Evolutionary conservation across 176 grass and related monocot genomes (phyloP).

Genomic region (Canna indica): DNA sequence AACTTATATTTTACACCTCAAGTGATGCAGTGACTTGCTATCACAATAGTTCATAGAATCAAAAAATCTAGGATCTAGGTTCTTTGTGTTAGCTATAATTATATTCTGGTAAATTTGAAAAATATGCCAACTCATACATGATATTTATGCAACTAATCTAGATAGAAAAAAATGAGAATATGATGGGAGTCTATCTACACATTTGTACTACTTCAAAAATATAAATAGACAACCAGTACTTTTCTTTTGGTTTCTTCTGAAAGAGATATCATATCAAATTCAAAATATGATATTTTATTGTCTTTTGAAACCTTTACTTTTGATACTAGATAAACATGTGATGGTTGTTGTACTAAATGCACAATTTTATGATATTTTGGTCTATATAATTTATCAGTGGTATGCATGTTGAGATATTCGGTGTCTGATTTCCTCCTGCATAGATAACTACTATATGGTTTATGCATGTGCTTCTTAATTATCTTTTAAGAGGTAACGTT

Average conservation of each 20-base stretch:
- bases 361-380: slow-evolving; percentile 6
- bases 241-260: background rate
- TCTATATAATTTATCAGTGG: background rate
- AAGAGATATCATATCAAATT: background rate
- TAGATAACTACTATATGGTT: background rate
- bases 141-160: background rate
- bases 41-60: background rate
- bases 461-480: background rate
- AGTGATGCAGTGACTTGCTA: background rate
- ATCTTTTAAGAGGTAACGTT: background rate
- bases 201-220: background rate
- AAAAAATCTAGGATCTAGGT: background rate
- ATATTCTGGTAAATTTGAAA: background rate
- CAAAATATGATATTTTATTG: background rate
- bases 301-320: background rate
- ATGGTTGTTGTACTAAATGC: background rate
- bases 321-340: background rate
- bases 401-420: background rate
- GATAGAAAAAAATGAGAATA: background rate
- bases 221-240: background rate
- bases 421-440: background rate
- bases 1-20: background rate
- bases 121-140: background rate
- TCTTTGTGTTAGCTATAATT: background rate
- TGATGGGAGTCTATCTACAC: background rate